phyloP scores from a whole-genome alignment of 768 basidiomycete species.

The Hygrophorus russula region DNA sequence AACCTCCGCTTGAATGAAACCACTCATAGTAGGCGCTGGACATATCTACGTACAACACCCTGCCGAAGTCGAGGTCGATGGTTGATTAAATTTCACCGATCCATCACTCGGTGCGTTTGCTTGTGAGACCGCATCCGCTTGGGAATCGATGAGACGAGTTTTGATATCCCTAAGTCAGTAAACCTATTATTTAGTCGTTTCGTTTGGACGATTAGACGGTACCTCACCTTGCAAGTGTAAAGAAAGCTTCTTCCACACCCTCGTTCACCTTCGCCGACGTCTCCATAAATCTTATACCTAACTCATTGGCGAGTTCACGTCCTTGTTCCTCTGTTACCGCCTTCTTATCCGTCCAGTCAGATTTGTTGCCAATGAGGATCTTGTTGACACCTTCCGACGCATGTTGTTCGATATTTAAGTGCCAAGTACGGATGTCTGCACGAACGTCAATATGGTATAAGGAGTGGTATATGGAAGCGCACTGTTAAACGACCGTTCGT shows the following conservation, averaged over 20 bases:
- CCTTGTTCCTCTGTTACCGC: conserved; percentile 89
- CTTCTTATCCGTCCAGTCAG: conserved; percentile 95
- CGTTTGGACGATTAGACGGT: not conserved
- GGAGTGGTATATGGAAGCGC: conserved; percentile 21
- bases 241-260: conserved; percentile 98
- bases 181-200: conserved; percentile 1
- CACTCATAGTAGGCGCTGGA: not conserved
- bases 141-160: conserved; percentile 90
- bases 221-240: conserved; percentile 84
- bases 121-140: conserved; percentile 45
- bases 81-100: conserved; percentile 58
- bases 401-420: conserved; percentile 95
- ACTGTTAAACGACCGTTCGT: conserved; percentile 95
- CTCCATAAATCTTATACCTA: conserved; percentile 96
- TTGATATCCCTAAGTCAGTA: conserved; percentile 75
- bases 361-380: conserved; percentile 98
- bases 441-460: conserved; percentile 2
- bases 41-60: conserved; percentile 42
- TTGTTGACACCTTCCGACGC: conserved; percentile 99
- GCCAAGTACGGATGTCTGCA: conserved; percentile 96
- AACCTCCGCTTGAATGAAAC: conserved; percentile 2
- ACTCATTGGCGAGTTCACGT: conserved; percentile 81
- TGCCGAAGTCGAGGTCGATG: conserved; percentile 28
- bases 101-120: conserved; percentile 35
- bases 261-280: conserved; percentile 96